Evolutionary conservation across 306 rosid genomes (phyloP).

Genomic region (Mimosa bimucronata): DNA sequence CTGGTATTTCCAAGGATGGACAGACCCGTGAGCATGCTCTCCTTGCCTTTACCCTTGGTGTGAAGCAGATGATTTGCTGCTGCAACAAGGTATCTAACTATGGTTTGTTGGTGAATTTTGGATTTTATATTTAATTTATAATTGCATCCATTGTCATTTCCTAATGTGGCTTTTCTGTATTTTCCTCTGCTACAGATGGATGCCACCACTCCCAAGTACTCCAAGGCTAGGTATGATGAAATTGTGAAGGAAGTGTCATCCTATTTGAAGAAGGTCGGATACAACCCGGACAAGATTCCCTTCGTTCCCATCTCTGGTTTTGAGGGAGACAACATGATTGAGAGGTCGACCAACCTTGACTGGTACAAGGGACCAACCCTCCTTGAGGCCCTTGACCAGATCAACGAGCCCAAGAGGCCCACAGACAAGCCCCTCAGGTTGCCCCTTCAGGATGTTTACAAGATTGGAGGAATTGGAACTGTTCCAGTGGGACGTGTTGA

Average conservation of each 20-base stretch:
- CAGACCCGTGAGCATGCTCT: constrained; percentile 97
- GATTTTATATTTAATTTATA: too few species aligned
- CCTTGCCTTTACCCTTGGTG: constrained; percentile 94
- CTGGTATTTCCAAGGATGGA: constrained; percentile 96
- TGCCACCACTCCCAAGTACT: constrained; percentile 89
- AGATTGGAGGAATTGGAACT: constrained; percentile 96
- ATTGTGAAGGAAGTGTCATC: constrained; percentile 93
- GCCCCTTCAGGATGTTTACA: constrained; percentile 97
- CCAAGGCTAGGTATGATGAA: constrained; percentile 86
- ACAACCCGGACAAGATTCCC: constrained; percentile 84
- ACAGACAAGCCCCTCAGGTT: constrained; percentile 86
- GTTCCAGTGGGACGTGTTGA: constrained; percentile 97
- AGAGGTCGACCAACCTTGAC: constrained; percentile 88
- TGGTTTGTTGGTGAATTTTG: neutral
- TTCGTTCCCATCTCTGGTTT: constrained; percentile 94
- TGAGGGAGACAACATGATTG: constrained; percentile 94
- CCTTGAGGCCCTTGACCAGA: constrained; percentile 81
- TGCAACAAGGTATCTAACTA: constrained; percentile 71
- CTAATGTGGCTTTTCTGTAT: neutral
- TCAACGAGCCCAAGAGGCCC: constrained; percentile 86
- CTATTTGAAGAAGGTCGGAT: constrained; percentile 89
- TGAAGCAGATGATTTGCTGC: constrained; percentile 92
- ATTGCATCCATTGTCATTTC: neutral
- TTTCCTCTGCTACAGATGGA: constrained; percentile 62
- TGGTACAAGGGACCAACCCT: constrained; percentile 99